Evolutionary conservation across 768 basidiomycete species (phyloP), one percentile per base, ranked within the genome.

Genomic region (Lactarius hatsudake): DNA sequence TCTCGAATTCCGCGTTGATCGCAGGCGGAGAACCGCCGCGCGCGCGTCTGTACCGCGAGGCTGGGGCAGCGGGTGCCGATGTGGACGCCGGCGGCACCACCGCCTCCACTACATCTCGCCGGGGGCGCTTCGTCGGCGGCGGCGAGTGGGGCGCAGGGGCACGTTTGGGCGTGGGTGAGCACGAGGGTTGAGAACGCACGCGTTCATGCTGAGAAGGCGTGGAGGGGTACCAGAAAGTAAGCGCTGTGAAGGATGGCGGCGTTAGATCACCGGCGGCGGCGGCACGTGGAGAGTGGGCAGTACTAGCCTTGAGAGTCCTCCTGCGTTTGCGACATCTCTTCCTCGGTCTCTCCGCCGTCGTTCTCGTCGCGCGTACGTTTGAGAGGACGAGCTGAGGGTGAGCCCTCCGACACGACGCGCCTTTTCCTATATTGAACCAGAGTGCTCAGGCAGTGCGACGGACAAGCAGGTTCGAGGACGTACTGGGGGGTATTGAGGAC

Each of bases 1-100:
- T 89, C 63, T 84, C 83, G 74, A 85, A 94, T 10, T 71, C 60
- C 42, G 65, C 68, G 23, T 70, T 71, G 59, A 70, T 34, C 10
- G 69, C 36, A 26, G 42, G 38, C 1, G 26, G 61, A 18, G 42
- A 48, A 5, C 17, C 1, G n/a, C 15, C 32, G 6, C 20, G 45
- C 18, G 34, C 7, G 3, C 42, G 23, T 20, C 34, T 59, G 51
- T 67, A 67, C 1, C 66, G 57, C 15, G 66, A 67, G 2, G 20
- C 7, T 15, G n/a, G 3, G 1, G 18, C 60, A 15, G n/a, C 8
- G 20, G 68, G 42, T 36, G 53, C n/a, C 18, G 60, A 55, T 59
- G 51, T 10, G 13, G 60, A 34, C 38, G 9, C 51, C 9, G 20
- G 23, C n/a, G 51, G 51, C 51, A 58, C 18, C 5, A 7, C 17